Conservation (phyloP, 2,329 filamentous ascomycete species). For the Corinectria fuckeliana region DNA sequence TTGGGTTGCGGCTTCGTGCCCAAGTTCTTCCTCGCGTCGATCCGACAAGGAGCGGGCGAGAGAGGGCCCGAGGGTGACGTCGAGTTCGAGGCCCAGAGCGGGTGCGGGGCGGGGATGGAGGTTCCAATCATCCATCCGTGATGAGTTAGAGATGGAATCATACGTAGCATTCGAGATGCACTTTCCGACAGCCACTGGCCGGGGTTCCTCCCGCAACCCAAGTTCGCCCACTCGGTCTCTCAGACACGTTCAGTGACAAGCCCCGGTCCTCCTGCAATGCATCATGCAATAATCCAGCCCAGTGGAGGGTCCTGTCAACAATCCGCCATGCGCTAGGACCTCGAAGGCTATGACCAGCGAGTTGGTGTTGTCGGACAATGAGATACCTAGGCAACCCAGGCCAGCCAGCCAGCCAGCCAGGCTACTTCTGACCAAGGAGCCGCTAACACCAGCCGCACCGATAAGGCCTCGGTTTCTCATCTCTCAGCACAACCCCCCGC, state of each 20-base stretch:
- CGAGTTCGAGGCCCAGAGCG: constrained; percentile 1
- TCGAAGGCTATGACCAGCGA: background rate
- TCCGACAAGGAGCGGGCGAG: constrained; percentile 1
- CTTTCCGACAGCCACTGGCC: constrained; percentile 11
- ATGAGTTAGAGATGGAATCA: background rate
- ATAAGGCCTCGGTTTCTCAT: constrained; percentile 4
- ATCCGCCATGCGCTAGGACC: background rate
- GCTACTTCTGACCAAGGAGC: constrained; percentile 5
- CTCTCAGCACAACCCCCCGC: background rate
- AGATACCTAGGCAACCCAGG: constrained; percentile 6
- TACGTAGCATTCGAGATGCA: background rate
- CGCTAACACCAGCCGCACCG: constrained; percentile 7
- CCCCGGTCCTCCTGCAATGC: constrained; percentile 3
- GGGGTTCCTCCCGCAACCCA: constrained; percentile 3
- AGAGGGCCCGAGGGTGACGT: constrained; percentile 1
- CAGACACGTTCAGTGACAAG: constrained; percentile 10
- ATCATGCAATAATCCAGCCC: constrained; percentile 1
- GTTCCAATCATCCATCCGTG: too few relatives aligned
- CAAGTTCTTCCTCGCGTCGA: constrained; percentile 8
- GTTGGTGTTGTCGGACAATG: too few relatives aligned
- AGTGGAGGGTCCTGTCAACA: background rate
- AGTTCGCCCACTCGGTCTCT: constrained; percentile 1
- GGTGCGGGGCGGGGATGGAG: too few relatives aligned
- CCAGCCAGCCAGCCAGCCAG: too few relatives aligned
- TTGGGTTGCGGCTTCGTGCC: constrained; percentile 3